Conservation (phyloP, 768 basidiomycete genomes). For the Leccinum longicurvipes region DNA sequence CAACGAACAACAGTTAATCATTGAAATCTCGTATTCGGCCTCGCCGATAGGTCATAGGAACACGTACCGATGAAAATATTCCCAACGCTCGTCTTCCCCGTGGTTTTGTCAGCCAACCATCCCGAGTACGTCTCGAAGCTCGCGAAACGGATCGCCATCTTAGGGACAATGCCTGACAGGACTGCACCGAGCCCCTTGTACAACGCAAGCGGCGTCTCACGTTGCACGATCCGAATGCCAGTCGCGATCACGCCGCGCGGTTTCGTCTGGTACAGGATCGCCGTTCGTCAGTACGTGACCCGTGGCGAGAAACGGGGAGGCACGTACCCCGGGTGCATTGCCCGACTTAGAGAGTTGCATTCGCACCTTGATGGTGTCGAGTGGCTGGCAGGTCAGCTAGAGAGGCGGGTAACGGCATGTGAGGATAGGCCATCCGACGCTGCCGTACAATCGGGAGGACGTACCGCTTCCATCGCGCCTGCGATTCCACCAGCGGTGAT, state of each 20-base stretch:
- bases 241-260: constrained; percentile 91
- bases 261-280: constrained; percentile 64
- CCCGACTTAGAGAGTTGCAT: constrained; percentile 95
- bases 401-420: neutral
- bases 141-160: constrained; percentile 99
- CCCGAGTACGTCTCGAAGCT: constrained; percentile 95
- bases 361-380: constrained; percentile 99
- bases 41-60: neutral
- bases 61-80: constrained; percentile 82
- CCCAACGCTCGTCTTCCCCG: constrained; percentile 76
- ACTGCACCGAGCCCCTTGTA: constrained; percentile 99
- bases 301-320: neutral
- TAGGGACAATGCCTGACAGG: constrained; percentile 93
- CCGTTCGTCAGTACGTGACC: neutral
- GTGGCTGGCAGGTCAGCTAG: constrained; percentile 82
- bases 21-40: neutral
- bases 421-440: neutral
- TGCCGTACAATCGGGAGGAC: constrained; percentile 19
- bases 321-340: constrained; percentile 74
- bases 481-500: constrained; percentile 93
- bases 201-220: constrained; percentile 92
- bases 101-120: constrained; percentile 68
- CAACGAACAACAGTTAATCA: neutral
- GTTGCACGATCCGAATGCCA: constrained; percentile 77
- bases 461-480: constrained; percentile 88